A percentile compares a stretch with the other conserved stretches of the same genome.
phyloP scores from a whole-genome alignment of 169 alveolate species.

The Cryptosporidium xiaoi region DNA sequence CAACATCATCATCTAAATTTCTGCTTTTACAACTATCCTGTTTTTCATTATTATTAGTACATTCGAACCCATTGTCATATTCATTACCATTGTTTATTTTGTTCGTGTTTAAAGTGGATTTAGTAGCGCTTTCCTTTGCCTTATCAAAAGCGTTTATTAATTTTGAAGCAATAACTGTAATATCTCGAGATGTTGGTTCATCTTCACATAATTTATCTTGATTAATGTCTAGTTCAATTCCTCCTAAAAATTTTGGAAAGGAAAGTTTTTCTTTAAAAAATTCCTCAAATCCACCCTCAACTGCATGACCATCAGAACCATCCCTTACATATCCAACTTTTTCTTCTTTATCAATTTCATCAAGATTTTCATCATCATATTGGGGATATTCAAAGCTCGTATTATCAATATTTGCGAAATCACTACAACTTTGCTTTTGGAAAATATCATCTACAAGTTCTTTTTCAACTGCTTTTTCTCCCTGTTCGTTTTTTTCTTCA shows the following conservation, averaged over 20 bases:
- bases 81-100: not conserved
- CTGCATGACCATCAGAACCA: not conserved
- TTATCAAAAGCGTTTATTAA: conserved; percentile 78
- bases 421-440: conserved; percentile 10
- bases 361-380: conserved; percentile 75
- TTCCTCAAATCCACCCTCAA: not conserved
- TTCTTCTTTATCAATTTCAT: conserved; percentile 80
- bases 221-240: conserved; percentile 65
- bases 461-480: not conserved
- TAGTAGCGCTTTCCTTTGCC: conserved; percentile 48
- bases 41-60: conserved; percentile 29
- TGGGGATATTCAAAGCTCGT: not conserved
- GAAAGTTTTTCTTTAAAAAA: conserved; percentile 15
- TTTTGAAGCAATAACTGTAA: conserved; percentile 78
- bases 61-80: not conserved
- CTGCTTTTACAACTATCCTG: conserved; percentile 19
- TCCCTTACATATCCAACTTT: conserved; percentile 53
- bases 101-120: not conserved
- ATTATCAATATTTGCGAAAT: conserved; percentile 44
- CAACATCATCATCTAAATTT: conserved; percentile 37
- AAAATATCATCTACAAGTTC: conserved; percentile 33
- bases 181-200: conserved; percentile 79
- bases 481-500: conserved; percentile 6
- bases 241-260: conserved; percentile 49
- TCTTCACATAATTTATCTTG: conserved; percentile 80